These are phyloP conservation scores for Cryptosporidium tyzzeri DNA, from an alignment of 169 alveolate genomes.

Conservation along the genomic window DNA sequence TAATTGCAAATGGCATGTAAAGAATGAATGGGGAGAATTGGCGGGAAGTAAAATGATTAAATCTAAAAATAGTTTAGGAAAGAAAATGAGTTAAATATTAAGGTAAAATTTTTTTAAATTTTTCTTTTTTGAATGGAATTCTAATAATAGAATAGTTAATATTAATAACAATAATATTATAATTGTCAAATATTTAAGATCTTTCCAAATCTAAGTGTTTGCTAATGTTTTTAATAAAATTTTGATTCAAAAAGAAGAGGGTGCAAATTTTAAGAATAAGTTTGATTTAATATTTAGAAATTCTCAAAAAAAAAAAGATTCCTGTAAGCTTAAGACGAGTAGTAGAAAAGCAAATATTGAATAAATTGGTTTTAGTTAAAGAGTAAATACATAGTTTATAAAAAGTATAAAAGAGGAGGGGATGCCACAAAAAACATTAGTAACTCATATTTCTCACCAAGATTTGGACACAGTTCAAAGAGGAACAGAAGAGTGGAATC, in stretches of 20 bases:
- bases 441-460: slow-evolving; percentile 62
- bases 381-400: not conserved
- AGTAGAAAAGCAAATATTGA: not conserved
- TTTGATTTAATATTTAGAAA: not conserved
- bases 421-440: slow-evolving; percentile 52
- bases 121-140: not conserved
- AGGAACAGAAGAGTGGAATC: slow-evolving; percentile 74
- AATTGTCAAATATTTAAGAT: too few species aligned
- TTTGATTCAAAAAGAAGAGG: too few species aligned
- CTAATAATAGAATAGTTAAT: not conserved
- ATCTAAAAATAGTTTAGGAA: slow-evolving; percentile 25
- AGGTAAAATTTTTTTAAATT: not conserved
- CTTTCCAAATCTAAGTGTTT: too few species aligned
- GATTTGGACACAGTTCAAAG: slow-evolving; percentile 70
- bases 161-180: too few species aligned
- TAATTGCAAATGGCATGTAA: not conserved
- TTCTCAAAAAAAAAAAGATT: too few species aligned
- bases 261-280: too few species aligned
- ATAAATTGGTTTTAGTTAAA: not conserved
- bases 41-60: not conserved
- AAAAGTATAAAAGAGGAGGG: not conserved
- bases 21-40: not conserved
- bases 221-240: too few species aligned
- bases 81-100: not conserved
- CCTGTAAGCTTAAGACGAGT: not conserved